phyloP scores from a whole-genome alignment of 768 basidiomycete species.

The Suillus sp. region DNA sequence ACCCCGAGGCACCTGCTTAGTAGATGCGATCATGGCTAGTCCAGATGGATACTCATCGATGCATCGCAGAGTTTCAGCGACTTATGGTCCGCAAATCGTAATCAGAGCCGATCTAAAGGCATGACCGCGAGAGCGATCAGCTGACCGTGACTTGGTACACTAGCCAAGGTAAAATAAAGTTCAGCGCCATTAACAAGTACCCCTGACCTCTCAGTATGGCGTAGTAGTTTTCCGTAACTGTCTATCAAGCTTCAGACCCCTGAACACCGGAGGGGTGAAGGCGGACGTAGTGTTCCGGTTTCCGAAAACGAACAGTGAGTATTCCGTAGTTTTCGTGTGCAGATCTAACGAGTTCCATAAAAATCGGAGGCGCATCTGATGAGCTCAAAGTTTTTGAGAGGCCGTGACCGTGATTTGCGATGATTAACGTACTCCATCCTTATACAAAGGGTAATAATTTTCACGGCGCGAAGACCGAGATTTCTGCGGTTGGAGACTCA shows the following conservation, averaged over 20 bases:
- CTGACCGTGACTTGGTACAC: not conserved
- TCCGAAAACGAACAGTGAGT: not conserved
- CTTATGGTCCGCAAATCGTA: constrained; percentile 1
- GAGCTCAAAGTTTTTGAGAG: not conserved
- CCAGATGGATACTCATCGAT: not conserved
- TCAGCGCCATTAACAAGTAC: not conserved
- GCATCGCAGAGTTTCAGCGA: not conserved
- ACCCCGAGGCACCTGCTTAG: not conserved
- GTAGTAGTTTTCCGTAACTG: not conserved
- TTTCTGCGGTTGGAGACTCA: not conserved
- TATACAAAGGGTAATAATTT: not conserved
- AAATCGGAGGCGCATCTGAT: not conserved
- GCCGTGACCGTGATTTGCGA: not conserved
- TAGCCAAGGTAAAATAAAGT: not conserved
- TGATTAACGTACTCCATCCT: not conserved
- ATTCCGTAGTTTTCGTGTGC: not conserved
- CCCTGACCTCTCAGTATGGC: not conserved
- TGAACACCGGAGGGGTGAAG: not conserved
- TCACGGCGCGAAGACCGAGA: not conserved
- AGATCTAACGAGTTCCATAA: not conserved
- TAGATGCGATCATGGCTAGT: not conserved
- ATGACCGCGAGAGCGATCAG: not conserved
- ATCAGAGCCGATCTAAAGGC: not conserved
- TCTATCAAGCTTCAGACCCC: not conserved
- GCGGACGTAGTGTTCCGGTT: not conserved